A percentile compares a stretch with the other conserved stretches of the same genome.
phyloP scores from a whole-genome alignment of 1,284 basidiomycete genomes.

The Chalciporus piperatoides region DNA sequence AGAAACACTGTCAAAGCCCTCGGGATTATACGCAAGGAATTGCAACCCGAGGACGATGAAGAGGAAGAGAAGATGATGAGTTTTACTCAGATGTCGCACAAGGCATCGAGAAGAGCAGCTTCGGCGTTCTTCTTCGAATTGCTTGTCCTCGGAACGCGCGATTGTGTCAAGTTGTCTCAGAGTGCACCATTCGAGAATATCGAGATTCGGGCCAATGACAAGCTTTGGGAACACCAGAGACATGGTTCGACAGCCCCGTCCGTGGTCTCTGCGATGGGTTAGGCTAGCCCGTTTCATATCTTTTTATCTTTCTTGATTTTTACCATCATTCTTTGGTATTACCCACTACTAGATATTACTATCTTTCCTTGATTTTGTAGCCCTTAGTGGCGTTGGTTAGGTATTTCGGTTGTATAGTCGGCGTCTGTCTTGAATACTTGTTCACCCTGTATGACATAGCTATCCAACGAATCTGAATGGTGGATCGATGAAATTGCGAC shows the following conservation, averaged over 20 bases:
- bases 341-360: not conserved
- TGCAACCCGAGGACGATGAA: constrained; percentile 60
- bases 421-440: constrained; percentile 1
- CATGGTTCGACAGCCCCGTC: constrained; percentile 48
- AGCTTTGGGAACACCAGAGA: constrained; percentile 73
- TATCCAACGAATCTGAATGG: not conserved
- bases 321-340: constrained; percentile 4
- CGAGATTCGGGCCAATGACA: constrained; percentile 76
- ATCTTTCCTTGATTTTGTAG: not conserved
- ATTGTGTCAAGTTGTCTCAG: constrained; percentile 83
- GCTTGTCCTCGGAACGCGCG: constrained; percentile 89
- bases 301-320: constrained; percentile 9
- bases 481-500: not conserved
- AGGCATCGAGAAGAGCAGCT: constrained; percentile 89
- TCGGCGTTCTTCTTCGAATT: constrained; percentile 98
- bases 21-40: constrained; percentile 73
- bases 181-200: constrained; percentile 80
- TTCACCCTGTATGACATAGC: not conserved
- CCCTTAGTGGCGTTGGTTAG: not conserved
- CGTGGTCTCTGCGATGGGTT: constrained; percentile 35
- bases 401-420: not conserved
- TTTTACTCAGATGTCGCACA: constrained; percentile 32
- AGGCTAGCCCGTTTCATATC: constrained; percentile 1
- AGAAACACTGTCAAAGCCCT: constrained; percentile 91
- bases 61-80: constrained; percentile 66